Evolutionary conservation across 768 basidiomycete genomes (phyloP).

Genomic region (Basidioascus undulatus): DNA sequence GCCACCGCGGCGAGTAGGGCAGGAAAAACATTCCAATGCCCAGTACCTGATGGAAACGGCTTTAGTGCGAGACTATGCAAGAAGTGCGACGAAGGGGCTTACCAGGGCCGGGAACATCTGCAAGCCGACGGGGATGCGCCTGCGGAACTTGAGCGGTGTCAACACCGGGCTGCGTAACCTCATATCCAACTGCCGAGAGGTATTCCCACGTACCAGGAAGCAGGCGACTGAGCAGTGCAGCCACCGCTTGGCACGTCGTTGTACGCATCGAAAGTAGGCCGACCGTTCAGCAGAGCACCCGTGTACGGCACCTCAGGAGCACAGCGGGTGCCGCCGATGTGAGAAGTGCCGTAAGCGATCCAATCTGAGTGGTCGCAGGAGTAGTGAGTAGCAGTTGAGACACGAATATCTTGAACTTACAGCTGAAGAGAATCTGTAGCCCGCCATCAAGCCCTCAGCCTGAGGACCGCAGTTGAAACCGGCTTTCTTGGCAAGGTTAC

Average conservation of each 20-base stretch:
- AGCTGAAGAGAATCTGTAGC: neutral
- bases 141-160: no score
- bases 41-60: constrained; percentile 13
- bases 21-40: constrained; percentile 17
- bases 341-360: constrained; percentile 3
- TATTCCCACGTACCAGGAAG: constrained; percentile 9
- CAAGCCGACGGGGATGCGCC: constrained; percentile 19
- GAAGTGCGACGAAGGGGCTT: no score
- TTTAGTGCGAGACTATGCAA: no score
- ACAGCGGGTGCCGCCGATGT: constrained; percentile 5
- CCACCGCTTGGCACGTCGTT: constrained; percentile 4
- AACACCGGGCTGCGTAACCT: constrained; percentile 15
- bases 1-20: constrained; percentile 22
- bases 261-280: constrained; percentile 2
- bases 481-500: neutral
- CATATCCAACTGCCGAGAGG: constrained; percentile 7
- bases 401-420: no score
- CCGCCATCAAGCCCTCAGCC: neutral
- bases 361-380: no score
- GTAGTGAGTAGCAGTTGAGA: no score
- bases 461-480: neutral
- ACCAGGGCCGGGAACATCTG: constrained; percentile 15
- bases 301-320: constrained; percentile 4
- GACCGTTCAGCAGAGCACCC: constrained; percentile 1
- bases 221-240: constrained; percentile 1